Evolutionary conservation across 2,329 filamentous ascomycete species (phyloP), one percentile per base, ranked within the genome.

Genomic region (Lojkania enalia): DNA sequence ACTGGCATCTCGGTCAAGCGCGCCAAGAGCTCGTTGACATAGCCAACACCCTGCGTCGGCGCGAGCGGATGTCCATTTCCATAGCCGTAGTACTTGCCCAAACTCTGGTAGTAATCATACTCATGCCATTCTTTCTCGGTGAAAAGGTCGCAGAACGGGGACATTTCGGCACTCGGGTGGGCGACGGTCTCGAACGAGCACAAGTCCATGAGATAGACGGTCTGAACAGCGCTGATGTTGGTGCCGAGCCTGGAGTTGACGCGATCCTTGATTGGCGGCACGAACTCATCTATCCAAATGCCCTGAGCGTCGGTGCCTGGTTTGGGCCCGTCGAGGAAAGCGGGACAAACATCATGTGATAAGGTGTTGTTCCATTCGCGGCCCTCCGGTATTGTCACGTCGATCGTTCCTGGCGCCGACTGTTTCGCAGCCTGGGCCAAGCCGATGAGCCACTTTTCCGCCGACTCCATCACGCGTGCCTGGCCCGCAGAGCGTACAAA

Each of bases 1-100:
- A 96, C 88, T 0, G 86, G 78, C 13, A 74, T 69, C 21, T 77
- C 74, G 0, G 88, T 95, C 51, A 96, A 72, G 20, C 91, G 83
- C 3, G 91, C 86, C 42, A 96, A 80, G 9, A 96, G 81, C 74
- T 96, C 91, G 67, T 95, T 95, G 43, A 85, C 84, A 61, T 86
- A 96, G 2, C 91, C 91, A 1, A 94, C 86, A 1, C 91, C 91
- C 69, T 95, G 90, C 0, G 89, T 90, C 4, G 90, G 81, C 0
- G 87, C 91, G 5, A 96, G 78, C 0, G 83, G 80, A 62, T 90
- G 90, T 12, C 90, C 90, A 20, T 80, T 79, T 9, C 86, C 83
- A 68, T 85, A 91, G 42, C 85, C 85, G 69, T 96, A 96, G 77
- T 85, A 96, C 65, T 96, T 96, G 52, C 83, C 83, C 6, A 96